Conservation (phyloP, 2,329 filamentous ascomycete species). For the Xylariaceae sp. region DNA sequence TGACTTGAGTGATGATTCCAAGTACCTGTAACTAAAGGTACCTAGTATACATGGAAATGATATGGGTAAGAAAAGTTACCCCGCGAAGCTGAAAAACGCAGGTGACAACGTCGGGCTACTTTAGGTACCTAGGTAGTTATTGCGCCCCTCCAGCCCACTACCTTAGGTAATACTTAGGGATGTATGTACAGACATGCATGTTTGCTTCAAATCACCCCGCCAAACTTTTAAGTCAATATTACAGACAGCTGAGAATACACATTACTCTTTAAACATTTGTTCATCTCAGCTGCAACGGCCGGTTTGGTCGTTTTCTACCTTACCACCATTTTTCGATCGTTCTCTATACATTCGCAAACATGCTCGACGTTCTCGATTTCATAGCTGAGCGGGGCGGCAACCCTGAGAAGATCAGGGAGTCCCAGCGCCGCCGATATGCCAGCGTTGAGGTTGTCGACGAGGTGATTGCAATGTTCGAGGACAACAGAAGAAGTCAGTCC, state of each 20-base stretch:
- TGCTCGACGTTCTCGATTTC: conserved; percentile 69
- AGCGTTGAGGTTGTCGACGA: conserved; percentile 86
- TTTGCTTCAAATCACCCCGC: conserved; percentile 23
- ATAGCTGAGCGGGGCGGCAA: conserved; percentile 87
- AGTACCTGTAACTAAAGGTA: too few species aligned
- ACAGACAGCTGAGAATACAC: conserved; percentile 5
- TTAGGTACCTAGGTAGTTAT: too few species aligned
- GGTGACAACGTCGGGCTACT: too few species aligned
- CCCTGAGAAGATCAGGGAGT: conserved; percentile 88
- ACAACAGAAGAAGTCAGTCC: conserved; percentile 71
- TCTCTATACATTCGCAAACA: conserved; percentile 12
- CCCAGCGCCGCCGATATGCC: conserved; percentile 80
- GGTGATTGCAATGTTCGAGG: conserved; percentile 83
- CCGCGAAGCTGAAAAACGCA: too few species aligned
- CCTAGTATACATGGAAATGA: too few species aligned
- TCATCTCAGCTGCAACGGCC: background rate
- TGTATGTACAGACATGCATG: background rate
- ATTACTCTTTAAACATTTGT: conserved; percentile 1
- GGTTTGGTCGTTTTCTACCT: background rate
- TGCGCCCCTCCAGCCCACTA: conserved; percentile 2
- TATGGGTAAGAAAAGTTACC: too few species aligned
- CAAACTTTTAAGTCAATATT: conserved; percentile 25
- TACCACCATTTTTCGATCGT: background rate
- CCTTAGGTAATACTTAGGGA: too few species aligned
- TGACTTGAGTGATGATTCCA: too few species aligned